Percentiles rank a stretch among this genome's conserved stretches.
phyloP scores from a whole-genome alignment of 768 basidiomycete species.

The Termitomyces sp. region DNA sequence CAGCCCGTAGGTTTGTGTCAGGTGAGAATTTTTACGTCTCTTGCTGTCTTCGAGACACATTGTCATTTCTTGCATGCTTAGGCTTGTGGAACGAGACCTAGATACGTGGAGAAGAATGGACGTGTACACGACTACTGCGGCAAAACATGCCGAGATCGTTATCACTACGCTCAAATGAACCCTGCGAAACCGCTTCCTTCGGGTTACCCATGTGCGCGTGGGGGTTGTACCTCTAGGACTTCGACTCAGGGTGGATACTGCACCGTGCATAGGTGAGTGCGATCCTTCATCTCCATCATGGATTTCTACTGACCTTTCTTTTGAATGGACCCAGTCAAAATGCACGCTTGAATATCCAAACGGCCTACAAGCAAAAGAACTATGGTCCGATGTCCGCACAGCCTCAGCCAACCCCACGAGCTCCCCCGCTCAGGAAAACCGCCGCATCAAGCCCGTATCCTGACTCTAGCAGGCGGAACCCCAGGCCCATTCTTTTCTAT shows the following conservation, averaged over 20 bases:
- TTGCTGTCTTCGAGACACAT: neutral
- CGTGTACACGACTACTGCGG: conserved; percentile 7
- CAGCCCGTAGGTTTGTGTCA: neutral
- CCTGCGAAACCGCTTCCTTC: conserved; percentile 6
- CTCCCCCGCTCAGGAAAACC: neutral
- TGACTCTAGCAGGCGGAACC: neutral
- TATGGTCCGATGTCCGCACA: conserved; percentile 1
- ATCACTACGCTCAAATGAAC: neutral
- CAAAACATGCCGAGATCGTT: neutral
- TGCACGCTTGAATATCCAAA: neutral
- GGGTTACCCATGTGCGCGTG: conserved; percentile 1
- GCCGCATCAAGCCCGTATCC: conserved; percentile 6
- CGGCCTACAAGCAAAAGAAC: neutral
- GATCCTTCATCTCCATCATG: neutral
- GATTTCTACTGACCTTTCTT: neutral
- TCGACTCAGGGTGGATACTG: conserved; percentile 7
- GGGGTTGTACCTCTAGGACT: conserved; percentile 2
- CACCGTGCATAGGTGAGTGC: conserved; percentile 2
- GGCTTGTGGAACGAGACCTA: conserved; percentile 1
- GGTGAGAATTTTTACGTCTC: neutral
- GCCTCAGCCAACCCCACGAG: neutral
- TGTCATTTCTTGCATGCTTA: neutral
- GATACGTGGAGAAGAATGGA: neutral
- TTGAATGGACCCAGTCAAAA: neutral
- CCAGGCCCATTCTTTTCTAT: conserved; percentile 53